phyloP scores from a whole-genome alignment of 2,329 filamentous ascomycete species.

The Ophiostoma sp. region DNA sequence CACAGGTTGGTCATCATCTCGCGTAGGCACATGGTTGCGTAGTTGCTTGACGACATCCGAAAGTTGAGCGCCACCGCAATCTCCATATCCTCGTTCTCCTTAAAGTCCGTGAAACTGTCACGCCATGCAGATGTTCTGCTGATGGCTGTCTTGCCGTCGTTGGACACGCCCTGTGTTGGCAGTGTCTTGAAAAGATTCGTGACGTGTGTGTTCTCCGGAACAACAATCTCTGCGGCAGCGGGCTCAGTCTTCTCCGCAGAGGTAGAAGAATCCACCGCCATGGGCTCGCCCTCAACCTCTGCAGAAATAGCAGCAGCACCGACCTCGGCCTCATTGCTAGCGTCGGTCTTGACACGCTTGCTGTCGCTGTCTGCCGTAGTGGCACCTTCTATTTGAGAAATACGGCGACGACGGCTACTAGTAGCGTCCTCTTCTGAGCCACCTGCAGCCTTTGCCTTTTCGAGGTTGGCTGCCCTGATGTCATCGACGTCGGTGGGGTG shows the following conservation, averaged over 20 bases:
- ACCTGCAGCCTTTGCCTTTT: not conserved
- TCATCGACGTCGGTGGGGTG: conserved; percentile 79
- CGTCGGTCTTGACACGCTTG: conserved; percentile 39
- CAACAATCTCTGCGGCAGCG: not conserved
- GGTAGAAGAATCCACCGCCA: conserved; percentile 12
- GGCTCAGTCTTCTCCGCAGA: not conserved
- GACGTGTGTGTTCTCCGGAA: conserved; percentile 9
- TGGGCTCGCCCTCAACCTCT: not conserved
- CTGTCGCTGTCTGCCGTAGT: conserved; percentile 36
- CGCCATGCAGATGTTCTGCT: conserved; percentile 25
- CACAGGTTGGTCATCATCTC: conserved; percentile 32
- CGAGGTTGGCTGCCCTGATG: conserved; percentile 38
- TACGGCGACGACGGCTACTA: conserved; percentile 14
- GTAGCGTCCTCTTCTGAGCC: not conserved
- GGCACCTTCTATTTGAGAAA: conserved; percentile 11
- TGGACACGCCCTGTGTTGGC: not conserved
- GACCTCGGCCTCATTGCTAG: not conserved
- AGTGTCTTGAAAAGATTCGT: conserved; percentile 24
- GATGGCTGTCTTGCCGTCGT: conserved; percentile 20
- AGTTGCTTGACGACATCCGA: conserved; percentile 36
- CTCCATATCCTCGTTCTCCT: conserved; percentile 29
- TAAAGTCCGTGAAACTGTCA: conserved; percentile 19
- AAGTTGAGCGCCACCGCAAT: conserved; percentile 38
- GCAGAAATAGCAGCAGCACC: not conserved
- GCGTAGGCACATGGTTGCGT: conserved; percentile 36